Evolutionary conservation across 345 rosid genomes (phyloP).

Genomic region (Eucalyptus erythrocorys): DNA sequence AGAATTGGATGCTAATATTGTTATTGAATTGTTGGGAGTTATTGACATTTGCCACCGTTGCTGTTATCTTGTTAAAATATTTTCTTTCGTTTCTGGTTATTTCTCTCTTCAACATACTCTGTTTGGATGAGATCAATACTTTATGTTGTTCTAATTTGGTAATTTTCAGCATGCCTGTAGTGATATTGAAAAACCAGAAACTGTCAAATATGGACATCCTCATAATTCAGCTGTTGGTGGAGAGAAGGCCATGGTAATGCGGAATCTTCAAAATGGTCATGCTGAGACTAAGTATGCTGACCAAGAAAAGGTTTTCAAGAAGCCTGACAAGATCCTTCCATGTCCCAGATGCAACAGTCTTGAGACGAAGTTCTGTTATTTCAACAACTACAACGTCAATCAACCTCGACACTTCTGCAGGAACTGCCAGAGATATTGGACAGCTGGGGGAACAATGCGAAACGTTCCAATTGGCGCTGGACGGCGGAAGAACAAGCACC

Average conservation of each 20-base stretch:
- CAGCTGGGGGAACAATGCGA: slow-evolving; percentile 79
- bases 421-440: slow-evolving; percentile 86
- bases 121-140: neutral
- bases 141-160: neutral
- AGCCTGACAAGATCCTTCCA: slow-evolving; percentile 62
- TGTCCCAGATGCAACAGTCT: slow-evolving; percentile 76
- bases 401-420: slow-evolving; percentile 82
- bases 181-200: neutral
- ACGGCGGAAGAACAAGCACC: slow-evolving; percentile 59
- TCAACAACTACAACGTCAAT: slow-evolving; percentile 71
- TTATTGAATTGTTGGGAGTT: neutral
- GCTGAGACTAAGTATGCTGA: slow-evolving; percentile 7
- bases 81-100: neutral
- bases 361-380: slow-evolving; percentile 74
- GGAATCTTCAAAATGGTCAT: slow-evolving; percentile 8
- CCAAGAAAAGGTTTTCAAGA: slow-evolving; percentile 36
- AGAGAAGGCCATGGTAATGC: neutral
- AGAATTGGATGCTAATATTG: neutral
- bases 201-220: neutral
- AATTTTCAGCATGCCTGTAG: neutral
- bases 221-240: neutral
- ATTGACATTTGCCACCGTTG: neutral
- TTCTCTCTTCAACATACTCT: neutral
- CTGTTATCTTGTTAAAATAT: neutral
- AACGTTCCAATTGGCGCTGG: slow-evolving; percentile 81